Percentiles rank a stretch among this genome's conserved stretches.
Evolutionary conservation across 805 yeast genomes (phyloP).

Genomic region (Starmerella bacillaris): DNA sequence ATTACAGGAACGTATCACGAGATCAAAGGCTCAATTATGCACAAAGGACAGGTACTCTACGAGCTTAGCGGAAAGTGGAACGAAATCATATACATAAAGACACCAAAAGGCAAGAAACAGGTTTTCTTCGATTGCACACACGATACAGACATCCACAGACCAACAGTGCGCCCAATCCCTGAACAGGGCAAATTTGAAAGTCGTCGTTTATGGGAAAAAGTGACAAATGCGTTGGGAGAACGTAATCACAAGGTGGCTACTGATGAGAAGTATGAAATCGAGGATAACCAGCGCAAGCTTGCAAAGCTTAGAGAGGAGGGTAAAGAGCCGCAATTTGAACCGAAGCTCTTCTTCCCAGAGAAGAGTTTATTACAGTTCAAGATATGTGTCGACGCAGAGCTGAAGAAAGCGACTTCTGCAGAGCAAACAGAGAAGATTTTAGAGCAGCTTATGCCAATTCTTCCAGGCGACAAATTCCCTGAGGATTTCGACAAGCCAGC

Average conservation of each 20-base stretch:
- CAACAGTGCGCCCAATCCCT: constrained; percentile 54
- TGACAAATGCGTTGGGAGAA: constrained; percentile 58
- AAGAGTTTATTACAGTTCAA: constrained; percentile 39
- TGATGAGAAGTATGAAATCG: constrained; percentile 70
- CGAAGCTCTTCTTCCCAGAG: constrained; percentile 48
- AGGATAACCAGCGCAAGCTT: constrained; percentile 60
- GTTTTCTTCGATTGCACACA: constrained; percentile 40
- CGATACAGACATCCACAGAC: constrained; percentile 29
- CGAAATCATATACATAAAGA: constrained; percentile 55
- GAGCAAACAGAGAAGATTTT: constrained; percentile 40
- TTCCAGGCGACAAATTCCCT: constrained; percentile 63
- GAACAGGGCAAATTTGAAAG: constrained; percentile 77
- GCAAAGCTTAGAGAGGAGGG: constrained; percentile 66
- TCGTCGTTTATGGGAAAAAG: constrained; percentile 64
- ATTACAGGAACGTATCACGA: constrained; percentile 84
- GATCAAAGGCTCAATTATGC: constrained; percentile 55
- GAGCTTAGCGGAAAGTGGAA: constrained; percentile 87
- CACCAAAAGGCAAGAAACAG: constrained; percentile 28
- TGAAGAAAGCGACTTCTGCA: constrained; percentile 28
- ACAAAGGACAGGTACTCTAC: constrained; percentile 38
- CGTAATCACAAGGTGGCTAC: constrained; percentile 76
- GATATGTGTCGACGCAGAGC: constrained; percentile 37
- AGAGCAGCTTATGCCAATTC: constrained; percentile 51
- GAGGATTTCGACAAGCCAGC: constrained; percentile 55
- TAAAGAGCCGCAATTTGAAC: constrained; percentile 45